Conservation (phyloP, 345 rosid genomes). For the Trapa incisa region DNA sequence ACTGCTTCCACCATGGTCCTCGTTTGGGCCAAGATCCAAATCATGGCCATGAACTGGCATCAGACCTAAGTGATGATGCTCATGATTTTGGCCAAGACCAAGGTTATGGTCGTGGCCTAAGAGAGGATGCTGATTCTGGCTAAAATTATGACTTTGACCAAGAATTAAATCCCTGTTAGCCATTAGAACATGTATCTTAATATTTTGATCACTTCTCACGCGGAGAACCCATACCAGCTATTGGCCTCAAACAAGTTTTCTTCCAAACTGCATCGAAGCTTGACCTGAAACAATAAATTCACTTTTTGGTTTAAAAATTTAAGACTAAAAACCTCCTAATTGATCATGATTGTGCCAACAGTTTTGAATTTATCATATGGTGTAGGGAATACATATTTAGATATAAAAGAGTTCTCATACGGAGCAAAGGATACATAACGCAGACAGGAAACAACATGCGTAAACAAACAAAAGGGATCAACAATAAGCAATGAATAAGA, state of each 20-base stretch:
- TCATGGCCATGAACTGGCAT: constrained; percentile 46
- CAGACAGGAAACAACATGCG: no score
- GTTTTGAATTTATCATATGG: neutral
- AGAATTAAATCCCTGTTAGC: constrained; percentile 73
- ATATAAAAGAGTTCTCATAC: no score
- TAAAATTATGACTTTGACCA: constrained; percentile 49
- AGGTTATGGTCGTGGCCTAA: constrained; percentile 55
- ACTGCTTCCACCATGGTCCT: constrained; percentile 38
- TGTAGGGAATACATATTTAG: no score
- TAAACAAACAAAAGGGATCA: no score
- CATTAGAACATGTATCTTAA: constrained; percentile 22
- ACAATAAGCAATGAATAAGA: no score
- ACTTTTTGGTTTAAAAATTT: neutral
- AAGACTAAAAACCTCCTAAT: neutral
- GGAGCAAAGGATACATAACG: no score
- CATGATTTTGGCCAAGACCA: constrained; percentile 51
- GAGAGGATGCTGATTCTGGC: constrained; percentile 58
- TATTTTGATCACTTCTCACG: constrained; percentile 1
- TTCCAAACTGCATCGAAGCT: neutral
- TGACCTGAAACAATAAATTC: neutral
- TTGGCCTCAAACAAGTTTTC: neutral
- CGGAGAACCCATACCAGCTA: constrained; percentile 1
- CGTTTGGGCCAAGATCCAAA: constrained; percentile 42
- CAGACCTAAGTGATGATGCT: constrained; percentile 46
- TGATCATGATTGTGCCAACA: neutral